A percentile compares a stretch with the other conserved stretches of the same genome.
These are phyloP conservation scores for Backusella mclennaniae DNA, from an alignment of 192 early-diverging fungal genomes.

Conservation along the genomic window DNA sequence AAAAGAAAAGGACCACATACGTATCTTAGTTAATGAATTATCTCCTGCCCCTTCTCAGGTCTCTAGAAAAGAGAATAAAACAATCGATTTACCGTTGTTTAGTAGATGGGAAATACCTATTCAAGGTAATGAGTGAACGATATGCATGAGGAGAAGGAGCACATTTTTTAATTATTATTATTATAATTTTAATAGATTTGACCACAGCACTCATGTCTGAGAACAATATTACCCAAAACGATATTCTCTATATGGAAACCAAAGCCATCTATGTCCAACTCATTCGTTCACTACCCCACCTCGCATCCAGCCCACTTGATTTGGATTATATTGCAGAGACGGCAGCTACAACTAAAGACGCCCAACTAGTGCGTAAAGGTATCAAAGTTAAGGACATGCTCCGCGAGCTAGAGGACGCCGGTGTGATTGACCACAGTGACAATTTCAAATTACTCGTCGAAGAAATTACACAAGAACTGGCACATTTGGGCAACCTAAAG, in stretches of 20 bases:
- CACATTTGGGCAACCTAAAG: constrained; percentile 86
- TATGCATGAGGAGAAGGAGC: not conserved
- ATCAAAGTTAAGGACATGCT: constrained; percentile 96
- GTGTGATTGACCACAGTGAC: constrained; percentile 71
- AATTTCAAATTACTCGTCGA: constrained; percentile 81
- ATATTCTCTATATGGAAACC: constrained; percentile 94
- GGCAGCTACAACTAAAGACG: constrained; percentile 86
- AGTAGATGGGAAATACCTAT: constrained; percentile 84
- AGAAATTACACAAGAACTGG: constrained; percentile 86
- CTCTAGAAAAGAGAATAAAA: constrained; percentile 75
- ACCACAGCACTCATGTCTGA: constrained; percentile 72
- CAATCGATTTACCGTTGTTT: constrained; percentile 71
- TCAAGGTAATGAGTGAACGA: constrained; percentile 45
- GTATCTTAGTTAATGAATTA: constrained; percentile 76
- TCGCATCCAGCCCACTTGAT: constrained; percentile 55
- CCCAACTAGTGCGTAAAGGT: constrained; percentile 87
- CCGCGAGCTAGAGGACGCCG: constrained; percentile 75
- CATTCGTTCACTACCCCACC: constrained; percentile 81
- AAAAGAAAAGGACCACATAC: constrained; percentile 77
- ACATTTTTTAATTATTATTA: too few relatives aligned
- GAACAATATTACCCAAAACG: constrained; percentile 88
- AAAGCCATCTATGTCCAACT: constrained; percentile 94
- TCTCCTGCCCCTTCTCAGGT: constrained; percentile 73
- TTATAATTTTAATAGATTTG: constrained; percentile 33
- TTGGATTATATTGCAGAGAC: constrained; percentile 77